Evolutionary conservation across 306 rosid genomes (phyloP), one percentile per base, ranked within the genome.

Genomic region (Biancaea sappan): DNA sequence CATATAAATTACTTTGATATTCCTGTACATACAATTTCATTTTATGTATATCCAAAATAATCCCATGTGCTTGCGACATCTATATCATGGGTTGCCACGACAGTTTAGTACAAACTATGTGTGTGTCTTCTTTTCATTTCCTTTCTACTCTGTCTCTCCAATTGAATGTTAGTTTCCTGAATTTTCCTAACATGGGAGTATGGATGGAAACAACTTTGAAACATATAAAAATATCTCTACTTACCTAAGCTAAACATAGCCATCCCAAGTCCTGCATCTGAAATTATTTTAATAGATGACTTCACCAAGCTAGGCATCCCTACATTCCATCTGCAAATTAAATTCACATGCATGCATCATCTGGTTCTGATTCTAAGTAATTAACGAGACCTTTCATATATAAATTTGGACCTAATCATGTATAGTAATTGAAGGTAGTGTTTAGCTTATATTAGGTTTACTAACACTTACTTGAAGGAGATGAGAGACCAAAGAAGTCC

Each of bases 261-360:
- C 98, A 93, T 93, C 76, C 98, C 98, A 54, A 93, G 97, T 50
- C 98, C 93, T 16, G 98, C 98, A 79, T 93, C 98, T 9, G 98
- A 93, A 71, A 93, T 73, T 71, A 93, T 93, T 61, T 92, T 81
- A 57, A 91, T 85, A 60, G 97, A 93, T 81, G 93, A 79, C 1
- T 92, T 87, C 37, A 93, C 70, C 50, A 93, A 77, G 66, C 86
- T 88, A 44, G 98, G 98, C 98, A 93, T 91, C 76, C 84, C 59
- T 71, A 93, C 48, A 51, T 87, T 60, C 97, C 95, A 93, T 87
- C 98, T 93, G 80, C 79, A 82, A 56, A 53, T 38, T 58, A 66
- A 71, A n/a, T n/a, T n/a, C n/a, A n/a, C n/a, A n/a, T n/a, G n/a
- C 66, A 71, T 54, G 18, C 62, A 56, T 10, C 40, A 5, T 35